Base-by-base conservation (phyloP, 768 basidiomycete genomes). In the Serendipita sp. region DNA sequence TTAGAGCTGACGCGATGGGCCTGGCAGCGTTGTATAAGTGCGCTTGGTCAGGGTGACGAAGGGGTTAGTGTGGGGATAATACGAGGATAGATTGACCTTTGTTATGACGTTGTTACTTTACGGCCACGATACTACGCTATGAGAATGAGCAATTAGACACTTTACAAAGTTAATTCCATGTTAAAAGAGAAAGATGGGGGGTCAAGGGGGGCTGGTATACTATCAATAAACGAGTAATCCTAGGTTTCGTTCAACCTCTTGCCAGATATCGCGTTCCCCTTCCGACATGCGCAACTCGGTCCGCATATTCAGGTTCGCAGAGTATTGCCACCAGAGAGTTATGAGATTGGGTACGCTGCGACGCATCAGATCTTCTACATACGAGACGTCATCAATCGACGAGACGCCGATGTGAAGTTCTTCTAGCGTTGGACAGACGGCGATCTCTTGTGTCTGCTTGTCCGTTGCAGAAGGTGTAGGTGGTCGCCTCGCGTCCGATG, bases 1-100 rank as follows among this genome's bases (percentile, higher is more conserved):
- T 69, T 94, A 55, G 76, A 75, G 69, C 74, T 93, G 58, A 92
- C 88, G 23, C 76, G 76, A 55, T 91, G 87, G 86, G 85, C 85
- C 27, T 85, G 84, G 79, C 84, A 87, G 70, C 64, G 66, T 16
- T 71, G 70, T 66, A 66, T 67, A 5, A 64, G 64, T 11, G 72
- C 71, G 6, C 62, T 73, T 16, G 70, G 67, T 31, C 60, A 65
- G n/a, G 62, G 45, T 37, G 62, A 63, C 13, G 68, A 63, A n/a
- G 67, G 34, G 3, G 63, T 69, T n/a, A 68, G 67, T n/a, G 65
- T 69, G 3, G 64, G 66, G 27, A 64, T 66, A 23, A 68, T 69
- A 18, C 62, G 68, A n/a, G 48, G 48, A 18, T 50, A 50, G 48
- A 50, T n/a, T 50, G 8, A n/a, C n/a, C n/a, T 50, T n/a, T 31